Conservation (phyloP, 495 filamentous ascomycete species). For the Daldinia decipiens region DNA sequence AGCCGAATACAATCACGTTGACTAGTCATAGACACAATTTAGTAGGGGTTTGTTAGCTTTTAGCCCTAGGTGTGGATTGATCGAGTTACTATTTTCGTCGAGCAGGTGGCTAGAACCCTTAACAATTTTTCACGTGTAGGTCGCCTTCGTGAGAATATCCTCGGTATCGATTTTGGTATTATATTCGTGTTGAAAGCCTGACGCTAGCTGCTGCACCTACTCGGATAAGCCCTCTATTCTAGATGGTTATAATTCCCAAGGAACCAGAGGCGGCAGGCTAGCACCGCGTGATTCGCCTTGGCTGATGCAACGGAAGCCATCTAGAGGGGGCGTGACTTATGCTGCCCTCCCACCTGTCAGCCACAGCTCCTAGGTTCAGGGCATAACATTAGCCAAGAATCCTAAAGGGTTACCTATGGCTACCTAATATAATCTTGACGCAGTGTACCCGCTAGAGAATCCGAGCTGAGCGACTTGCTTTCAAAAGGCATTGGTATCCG, state of each 20-base stretch:
- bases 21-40: background rate
- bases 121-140: slow-evolving; percentile 1
- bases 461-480: slow-evolving; percentile 7
- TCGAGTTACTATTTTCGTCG: background rate
- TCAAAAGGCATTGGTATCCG: slow-evolving; percentile 2
- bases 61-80: slow-evolving; percentile 8
- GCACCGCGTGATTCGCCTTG: slow-evolving; percentile 29
- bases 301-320: slow-evolving; percentile 29
- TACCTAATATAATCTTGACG: slow-evolving; percentile 4
- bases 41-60: background rate
- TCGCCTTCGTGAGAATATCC: slow-evolving; percentile 8
- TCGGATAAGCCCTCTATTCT: slow-evolving; percentile 4
- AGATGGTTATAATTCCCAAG: slow-evolving; percentile 5
- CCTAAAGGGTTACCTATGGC: slow-evolving; percentile 1
- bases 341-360: slow-evolving; percentile 17
- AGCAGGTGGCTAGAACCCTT: background rate
- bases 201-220: slow-evolving; percentile 12
- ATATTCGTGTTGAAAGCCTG: slow-evolving; percentile 13
- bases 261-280: slow-evolving; percentile 8
- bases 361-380: slow-evolving; percentile 15
- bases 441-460: slow-evolving; percentile 5
- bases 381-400: slow-evolving; percentile 9
- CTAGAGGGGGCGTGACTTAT: background rate
- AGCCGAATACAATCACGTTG: slow-evolving; percentile 5
- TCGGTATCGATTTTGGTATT: slow-evolving; percentile 32